A percentile compares a stretch with the other conserved stretches of the same genome.
Evolutionary conservation across 2,329 filamentous ascomycete genomes (phyloP).

Genomic region (Colletotrichum brevisporum): DNA sequence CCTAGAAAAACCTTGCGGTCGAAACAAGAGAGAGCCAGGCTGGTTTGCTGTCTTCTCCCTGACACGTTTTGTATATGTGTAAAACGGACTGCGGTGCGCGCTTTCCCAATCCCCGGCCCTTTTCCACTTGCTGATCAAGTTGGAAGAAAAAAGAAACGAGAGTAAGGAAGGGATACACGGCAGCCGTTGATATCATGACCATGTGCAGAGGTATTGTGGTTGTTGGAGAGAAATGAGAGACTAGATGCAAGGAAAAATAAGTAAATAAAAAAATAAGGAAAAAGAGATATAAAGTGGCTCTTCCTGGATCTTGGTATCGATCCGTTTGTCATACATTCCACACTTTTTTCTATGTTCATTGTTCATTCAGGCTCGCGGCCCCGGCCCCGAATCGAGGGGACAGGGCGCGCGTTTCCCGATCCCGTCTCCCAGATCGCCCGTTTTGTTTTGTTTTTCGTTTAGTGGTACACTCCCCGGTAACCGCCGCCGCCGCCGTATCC

Average conservation of each 20-base stretch:
- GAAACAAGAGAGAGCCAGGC: background rate
- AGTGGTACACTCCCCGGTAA: slow-evolving; percentile 39
- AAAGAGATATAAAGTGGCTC: slow-evolving; percentile 39
- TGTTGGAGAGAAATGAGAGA: slow-evolving; percentile 18
- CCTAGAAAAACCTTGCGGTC: slow-evolving; percentile 27
- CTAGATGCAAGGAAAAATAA: slow-evolving; percentile 33
- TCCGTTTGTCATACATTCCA: slow-evolving; percentile 36
- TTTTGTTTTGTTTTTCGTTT: background rate
- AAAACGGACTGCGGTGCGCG: slow-evolving; percentile 12
- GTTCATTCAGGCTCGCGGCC: slow-evolving; percentile 17
- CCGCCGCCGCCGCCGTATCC: slow-evolving; percentile 37
- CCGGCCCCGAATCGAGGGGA: background rate
- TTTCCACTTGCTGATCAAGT: background rate
- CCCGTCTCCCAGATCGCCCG: slow-evolving; percentile 5
- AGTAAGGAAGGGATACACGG: slow-evolving; percentile 9
- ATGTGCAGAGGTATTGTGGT: slow-evolving; percentile 29
- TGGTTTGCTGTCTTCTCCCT: background rate
- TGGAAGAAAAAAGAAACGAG: slow-evolving; percentile 1
- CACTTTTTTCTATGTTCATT: slow-evolving; percentile 37
- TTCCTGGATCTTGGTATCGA: slow-evolving; percentile 31
- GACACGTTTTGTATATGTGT: slow-evolving; percentile 6
- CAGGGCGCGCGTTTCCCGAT: slow-evolving; percentile 4
- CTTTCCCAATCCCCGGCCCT: background rate
- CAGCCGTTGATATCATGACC: slow-evolving; percentile 38
- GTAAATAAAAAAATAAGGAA: slow-evolving; percentile 40